Percentiles rank a stretch among this genome's conserved stretches.
Evolutionary conservation across 495 filamentous ascomycete genomes (phyloP).

Genomic region (Aeminium ludgeri): DNA sequence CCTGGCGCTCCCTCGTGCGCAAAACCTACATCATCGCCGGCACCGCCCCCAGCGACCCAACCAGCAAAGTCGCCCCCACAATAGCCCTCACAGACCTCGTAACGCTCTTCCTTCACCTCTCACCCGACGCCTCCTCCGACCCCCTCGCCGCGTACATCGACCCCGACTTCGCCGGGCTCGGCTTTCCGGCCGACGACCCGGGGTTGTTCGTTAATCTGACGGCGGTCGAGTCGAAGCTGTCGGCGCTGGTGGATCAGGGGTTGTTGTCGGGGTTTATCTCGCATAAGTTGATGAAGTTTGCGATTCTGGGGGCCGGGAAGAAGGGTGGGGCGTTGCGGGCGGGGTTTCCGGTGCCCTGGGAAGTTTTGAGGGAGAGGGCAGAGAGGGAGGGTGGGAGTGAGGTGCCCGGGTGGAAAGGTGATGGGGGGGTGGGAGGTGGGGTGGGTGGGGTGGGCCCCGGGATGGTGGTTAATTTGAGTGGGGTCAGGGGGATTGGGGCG

Average conservation of each 20-base stretch:
- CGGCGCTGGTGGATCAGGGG: constrained; percentile 62
- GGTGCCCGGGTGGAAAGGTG: constrained; percentile 19
- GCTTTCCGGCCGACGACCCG: constrained; percentile 30
- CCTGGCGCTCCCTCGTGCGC: constrained; percentile 72
- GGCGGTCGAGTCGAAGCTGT: constrained; percentile 62
- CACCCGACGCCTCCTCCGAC: constrained; percentile 14
- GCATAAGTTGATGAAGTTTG: constrained; percentile 56
- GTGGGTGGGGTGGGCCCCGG: constrained; percentile 23
- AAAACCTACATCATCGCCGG: constrained; percentile 53
- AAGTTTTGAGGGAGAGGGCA: constrained; percentile 32
- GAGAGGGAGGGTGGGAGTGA: constrained; percentile 19
- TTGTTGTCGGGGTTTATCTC: constrained; percentile 79
- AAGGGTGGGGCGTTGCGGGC: constrained; percentile 33
- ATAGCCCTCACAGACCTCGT: constrained; percentile 39
- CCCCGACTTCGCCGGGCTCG: constrained; percentile 26
- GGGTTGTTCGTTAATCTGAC: constrained; percentile 22
- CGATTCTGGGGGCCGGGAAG: constrained; percentile 61
- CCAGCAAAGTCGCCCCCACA: constrained; percentile 35
- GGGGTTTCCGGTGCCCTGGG: constrained; percentile 46
- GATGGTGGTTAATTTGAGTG: constrained; percentile 36
- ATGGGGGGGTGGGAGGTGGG: neutral
- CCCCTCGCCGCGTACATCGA: constrained; percentile 22
- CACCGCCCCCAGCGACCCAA: constrained; percentile 26
- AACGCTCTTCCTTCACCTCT: constrained; percentile 27
- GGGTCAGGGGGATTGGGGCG: constrained; percentile 35